Base-by-base conservation (phyloP, 768 basidiomycete genomes). In the Tylopilus cervinicoccineus region DNA sequence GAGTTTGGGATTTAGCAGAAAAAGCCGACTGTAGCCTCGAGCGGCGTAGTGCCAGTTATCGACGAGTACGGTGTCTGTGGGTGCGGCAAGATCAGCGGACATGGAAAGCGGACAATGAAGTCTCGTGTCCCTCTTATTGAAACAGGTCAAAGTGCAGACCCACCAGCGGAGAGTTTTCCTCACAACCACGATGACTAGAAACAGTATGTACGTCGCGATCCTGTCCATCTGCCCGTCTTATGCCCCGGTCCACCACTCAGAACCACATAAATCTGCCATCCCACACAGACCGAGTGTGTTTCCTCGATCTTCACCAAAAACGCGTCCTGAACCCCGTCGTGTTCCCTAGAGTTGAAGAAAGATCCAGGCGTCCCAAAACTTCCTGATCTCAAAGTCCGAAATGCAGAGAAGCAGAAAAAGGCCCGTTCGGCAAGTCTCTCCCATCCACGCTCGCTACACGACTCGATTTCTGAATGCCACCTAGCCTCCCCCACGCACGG, bases 291-390 rank as follows among this genome's bases (percentile, higher is more conserved):
- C 56, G 4, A 67, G 65, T 57, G 36, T 48, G 53, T 58, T 28
- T 22, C 28, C 17, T 8, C 9, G 17, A 39, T 9, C 8, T 13
- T 39, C 9, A 27, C 36, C 13, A 12, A 54, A 50, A 55, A 45
- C 54, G 26, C 42, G 43, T 46, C 34, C 13, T 45, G 29, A 47
- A 24, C 16, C 6, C 14, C 28, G 34, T 16, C 13, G 22, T n/a
- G 8, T 27, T 19, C 33, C 14, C 17, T 5, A 92, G 90, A 87
- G 62, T 71, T 92, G 33, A 92, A 88, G 69, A 93, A 90, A 62
- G 93, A 95, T 64, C 87, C 88, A 29, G 93, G 92, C 16, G 72
- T 96, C 2, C 93, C 93, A 6, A 83, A 86, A 59, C 77, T 95
- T 2, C 85, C 88, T 14, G 75, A 81, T 68, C 70, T 88, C 40